Conservation (phyloP, 306 rosid species). For the Fagus crenata region DNA sequence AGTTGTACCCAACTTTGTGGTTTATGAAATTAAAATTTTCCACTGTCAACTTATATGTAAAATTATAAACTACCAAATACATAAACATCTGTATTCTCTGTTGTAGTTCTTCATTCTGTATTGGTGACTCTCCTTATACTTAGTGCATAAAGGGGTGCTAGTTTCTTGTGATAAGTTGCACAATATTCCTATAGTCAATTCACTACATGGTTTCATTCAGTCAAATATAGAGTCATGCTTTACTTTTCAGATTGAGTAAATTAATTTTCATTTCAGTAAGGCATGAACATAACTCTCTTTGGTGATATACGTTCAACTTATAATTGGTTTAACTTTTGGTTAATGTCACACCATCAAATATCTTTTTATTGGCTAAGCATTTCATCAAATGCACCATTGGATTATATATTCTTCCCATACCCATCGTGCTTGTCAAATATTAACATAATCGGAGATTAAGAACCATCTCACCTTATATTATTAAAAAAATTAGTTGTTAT, state of each 20-base stretch:
- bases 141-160: slow-evolving; percentile 20
- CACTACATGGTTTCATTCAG: not conserved
- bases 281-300: not conserved
- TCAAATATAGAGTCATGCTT: not conserved
- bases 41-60: slow-evolving; percentile 33
- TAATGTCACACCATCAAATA: no score
- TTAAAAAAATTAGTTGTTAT: no score
- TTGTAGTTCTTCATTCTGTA: slow-evolving; percentile 25
- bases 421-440: no score
- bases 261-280: not conserved
- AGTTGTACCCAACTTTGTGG: slow-evolving; percentile 23
- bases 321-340: no score
- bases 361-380: no score
- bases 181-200: slow-evolving; percentile 13
- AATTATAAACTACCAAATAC: slow-evolving; percentile 22
- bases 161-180: slow-evolving; percentile 21
- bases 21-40: slow-evolving; percentile 15
- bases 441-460: no score
- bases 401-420: no score
- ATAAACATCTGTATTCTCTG: slow-evolving; percentile 25
- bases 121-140: not conserved
- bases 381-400: no score
- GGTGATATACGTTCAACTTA: no score
- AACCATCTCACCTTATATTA: no score
- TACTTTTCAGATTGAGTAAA: not conserved